Percentiles rank a stretch among this genome's conserved stretches.
Evolutionary conservation across 2,329 filamentous ascomycete species (phyloP).

Genomic region (Nemania sp.): DNA sequence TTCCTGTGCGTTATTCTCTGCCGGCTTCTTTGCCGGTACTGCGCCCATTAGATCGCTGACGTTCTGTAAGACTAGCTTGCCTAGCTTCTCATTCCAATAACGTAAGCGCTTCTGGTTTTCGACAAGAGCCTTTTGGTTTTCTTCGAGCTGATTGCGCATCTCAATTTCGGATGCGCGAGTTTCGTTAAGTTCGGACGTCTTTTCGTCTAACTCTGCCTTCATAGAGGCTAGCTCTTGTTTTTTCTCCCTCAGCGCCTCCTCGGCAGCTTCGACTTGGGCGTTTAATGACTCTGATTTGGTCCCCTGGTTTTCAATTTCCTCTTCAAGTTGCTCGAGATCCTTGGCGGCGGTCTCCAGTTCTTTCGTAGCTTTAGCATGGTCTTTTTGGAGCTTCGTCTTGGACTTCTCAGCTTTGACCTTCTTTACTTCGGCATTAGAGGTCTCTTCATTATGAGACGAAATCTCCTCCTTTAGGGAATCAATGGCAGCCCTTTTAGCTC

Average conservation of each 20-base stretch:
- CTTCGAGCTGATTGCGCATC: conserved; percentile 97
- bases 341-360: conserved; percentile 78
- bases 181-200: conserved; percentile 86
- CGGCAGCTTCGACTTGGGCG: conserved; percentile 81
- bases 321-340: conserved; percentile 82
- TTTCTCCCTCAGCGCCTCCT: conserved; percentile 80
- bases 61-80: conserved; percentile 85
- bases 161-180: conserved; percentile 93
- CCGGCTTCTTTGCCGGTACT: conserved; percentile 45
- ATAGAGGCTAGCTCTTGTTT: conserved; percentile 82
- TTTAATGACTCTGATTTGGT: conserved; percentile 79
- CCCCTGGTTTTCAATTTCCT: conserved; percentile 81
- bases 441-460: conserved; percentile 80
- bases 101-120: conserved; percentile 87
- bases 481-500: conserved; percentile 89
- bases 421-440: conserved; percentile 86
- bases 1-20: conserved; percentile 35
- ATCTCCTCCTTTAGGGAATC: conserved; percentile 91
- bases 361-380: conserved; percentile 79
- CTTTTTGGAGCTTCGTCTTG: conserved; percentile 85
- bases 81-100: conserved; percentile 91
- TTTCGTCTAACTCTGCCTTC: conserved; percentile 89
- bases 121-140: conserved; percentile 87
- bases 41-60: conserved; percentile 73
- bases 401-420: conserved; percentile 96